These are phyloP conservation scores for Forsythia viridissima DNA, from an alignment of 257 asterid genomes.

Conservation along the genomic window DNA sequence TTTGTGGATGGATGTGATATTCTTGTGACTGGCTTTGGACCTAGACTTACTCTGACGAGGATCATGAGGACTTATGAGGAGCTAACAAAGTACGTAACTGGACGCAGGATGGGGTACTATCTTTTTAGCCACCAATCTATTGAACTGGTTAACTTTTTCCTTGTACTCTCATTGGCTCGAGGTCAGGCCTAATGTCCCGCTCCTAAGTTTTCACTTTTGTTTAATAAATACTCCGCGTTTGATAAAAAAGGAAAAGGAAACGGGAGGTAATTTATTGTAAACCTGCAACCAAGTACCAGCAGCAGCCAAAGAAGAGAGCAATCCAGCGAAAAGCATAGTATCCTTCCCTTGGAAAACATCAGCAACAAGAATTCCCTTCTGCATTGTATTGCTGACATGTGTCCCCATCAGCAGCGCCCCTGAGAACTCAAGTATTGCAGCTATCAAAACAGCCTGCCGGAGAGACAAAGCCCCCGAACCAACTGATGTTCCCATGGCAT, in stretches of 20 bases:
- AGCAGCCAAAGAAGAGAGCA: constrained; percentile 88
- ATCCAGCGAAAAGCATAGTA: constrained; percentile 83
- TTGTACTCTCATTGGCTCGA: no score
- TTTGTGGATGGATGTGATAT: no score
- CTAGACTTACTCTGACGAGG: no score
- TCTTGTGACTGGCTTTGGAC: no score
- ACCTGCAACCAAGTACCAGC: constrained; percentile 99
- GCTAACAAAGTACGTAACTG: no score
- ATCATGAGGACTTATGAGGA: no score
- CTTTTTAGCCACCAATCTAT: no score
- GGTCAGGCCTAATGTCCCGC: no score
- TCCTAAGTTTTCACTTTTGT: no score
- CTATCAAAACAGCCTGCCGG: constrained; percentile 78
- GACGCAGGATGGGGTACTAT: no score
- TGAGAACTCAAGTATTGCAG: constrained; percentile 82
- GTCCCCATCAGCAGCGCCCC: constrained; percentile 93
- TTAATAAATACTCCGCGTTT: no score
- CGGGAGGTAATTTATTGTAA: background rate
- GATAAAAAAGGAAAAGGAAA: background rate
- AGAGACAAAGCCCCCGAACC: constrained; percentile 91
- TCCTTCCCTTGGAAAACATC: constrained; percentile 83
- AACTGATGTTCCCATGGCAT: constrained; percentile 98
- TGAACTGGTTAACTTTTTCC: no score
- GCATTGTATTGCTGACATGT: constrained; percentile 92
- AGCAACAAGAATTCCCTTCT: constrained; percentile 90